Evolutionary conservation across 176 grass and related monocot species (phyloP), one percentile per base, ranked within the genome.

Genomic region (Rhynchospora pubera): DNA sequence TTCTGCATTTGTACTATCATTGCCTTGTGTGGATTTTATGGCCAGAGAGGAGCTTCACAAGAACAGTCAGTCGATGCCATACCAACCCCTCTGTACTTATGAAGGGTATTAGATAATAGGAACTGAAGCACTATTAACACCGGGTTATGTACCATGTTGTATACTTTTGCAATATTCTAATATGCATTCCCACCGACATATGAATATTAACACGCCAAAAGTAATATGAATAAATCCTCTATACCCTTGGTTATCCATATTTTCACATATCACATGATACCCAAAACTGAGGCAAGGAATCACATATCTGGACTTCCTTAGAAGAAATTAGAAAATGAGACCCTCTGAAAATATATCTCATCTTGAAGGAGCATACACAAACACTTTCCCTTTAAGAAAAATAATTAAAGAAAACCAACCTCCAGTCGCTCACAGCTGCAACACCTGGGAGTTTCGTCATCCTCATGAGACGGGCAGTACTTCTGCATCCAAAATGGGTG

Each of bases 391-490:
- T 77, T 7, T 56, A 77, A 28, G 30, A 77, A 18, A 77, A 77
- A 56, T 77, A 77, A 56, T 56, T 77, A 30, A 77, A 14, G 5
- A 62, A 68, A 42, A 83, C 84, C 79, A 34, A 99, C 96, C 96
- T 99, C 92, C 92, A 99, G 91, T 84, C 93, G 77, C 88, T 99
- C 96, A 87, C 96, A 99, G 74, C 96, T 95, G 84, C 96, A 99
- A 46, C 96, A 99, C 71, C 89, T 91, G 56, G 91, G 93, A 87
- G 96, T 99, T 65, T 84, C 85, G 82, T 99, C 96, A 73, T 86
- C 55, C 88, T 95, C 92, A 77, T 99, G 96, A 65, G 84, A 88
- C 68, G 96, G 96, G 30, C 96, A 99, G 75, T 99, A 99, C 85
- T 91, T 93, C 47, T 95, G 92, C 79, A 83, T 85, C 96, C 96